These are phyloP conservation scores for Cryptococcus sp. DNA, from an alignment of 1,284 basidiomycete genomes.

Conservation along the genomic window DNA sequence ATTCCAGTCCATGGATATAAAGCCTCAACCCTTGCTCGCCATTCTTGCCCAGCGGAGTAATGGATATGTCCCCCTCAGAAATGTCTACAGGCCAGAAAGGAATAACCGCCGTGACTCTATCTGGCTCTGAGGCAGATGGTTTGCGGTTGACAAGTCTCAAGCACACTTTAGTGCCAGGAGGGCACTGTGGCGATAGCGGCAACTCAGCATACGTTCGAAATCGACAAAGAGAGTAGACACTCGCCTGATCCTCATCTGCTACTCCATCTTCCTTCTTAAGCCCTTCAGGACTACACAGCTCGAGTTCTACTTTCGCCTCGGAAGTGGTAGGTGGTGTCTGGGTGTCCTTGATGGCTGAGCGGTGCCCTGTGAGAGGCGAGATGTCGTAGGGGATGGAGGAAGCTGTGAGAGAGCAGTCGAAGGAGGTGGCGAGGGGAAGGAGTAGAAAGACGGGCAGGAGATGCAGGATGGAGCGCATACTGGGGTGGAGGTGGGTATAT, in stretches of 20 bases:
- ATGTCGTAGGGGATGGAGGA: constrained; percentile 37
- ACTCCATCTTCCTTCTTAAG: constrained; percentile 29
- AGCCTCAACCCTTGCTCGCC: constrained; percentile 36
- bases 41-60: constrained; percentile 25
- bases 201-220: background rate
- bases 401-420: constrained; percentile 23
- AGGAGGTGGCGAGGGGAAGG: constrained; percentile 14
- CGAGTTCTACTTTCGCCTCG: constrained; percentile 36
- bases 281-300: constrained; percentile 30
- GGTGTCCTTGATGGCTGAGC: constrained; percentile 26
- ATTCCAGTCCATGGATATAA: constrained; percentile 34
- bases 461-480: background rate
- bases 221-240: constrained; percentile 3
- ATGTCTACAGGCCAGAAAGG: constrained; percentile 41
- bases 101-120: constrained; percentile 45
- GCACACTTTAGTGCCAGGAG: constrained; percentile 40
- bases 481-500: background rate
- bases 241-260: constrained; percentile 45
- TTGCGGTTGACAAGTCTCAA: constrained; percentile 46
- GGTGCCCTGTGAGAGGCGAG: constrained; percentile 25
- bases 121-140: constrained; percentile 30
- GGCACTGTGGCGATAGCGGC: constrained; percentile 33
- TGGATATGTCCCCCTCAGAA: constrained; percentile 27
- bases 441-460: background rate
- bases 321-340: constrained; percentile 44